Evolutionary conservation across 2,329 filamentous ascomycete species (phyloP).

Genomic region (Dendryphion nanum): DNA sequence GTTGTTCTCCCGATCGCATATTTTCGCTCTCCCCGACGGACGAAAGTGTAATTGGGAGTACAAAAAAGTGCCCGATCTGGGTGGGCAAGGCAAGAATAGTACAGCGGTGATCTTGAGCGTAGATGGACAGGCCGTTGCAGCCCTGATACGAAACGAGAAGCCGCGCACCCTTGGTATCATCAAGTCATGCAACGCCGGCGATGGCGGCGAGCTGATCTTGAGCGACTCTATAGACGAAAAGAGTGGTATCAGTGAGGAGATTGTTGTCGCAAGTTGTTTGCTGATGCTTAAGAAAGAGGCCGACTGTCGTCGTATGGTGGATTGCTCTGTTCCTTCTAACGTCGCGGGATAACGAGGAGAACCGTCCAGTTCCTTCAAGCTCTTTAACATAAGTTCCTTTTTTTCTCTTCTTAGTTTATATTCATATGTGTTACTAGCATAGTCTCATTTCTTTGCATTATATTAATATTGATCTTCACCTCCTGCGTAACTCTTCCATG

Average conservation of each 20-base stretch:
- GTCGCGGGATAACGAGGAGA: too few relatives aligned
- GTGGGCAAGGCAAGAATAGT: conserved; percentile 13
- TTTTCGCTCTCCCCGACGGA: conserved; percentile 50
- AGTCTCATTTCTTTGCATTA: too few relatives aligned
- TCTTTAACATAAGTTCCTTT: too few relatives aligned
- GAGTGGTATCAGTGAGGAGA: conserved; percentile 36
- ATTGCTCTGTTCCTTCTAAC: too few relatives aligned
- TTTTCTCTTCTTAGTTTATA: too few relatives aligned
- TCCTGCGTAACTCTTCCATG: too few relatives aligned
- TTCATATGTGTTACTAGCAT: too few relatives aligned
- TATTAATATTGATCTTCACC: too few relatives aligned
- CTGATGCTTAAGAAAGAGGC: conserved; percentile 66
- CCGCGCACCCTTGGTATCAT: conserved; percentile 42
- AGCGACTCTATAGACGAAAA: conserved; percentile 27
- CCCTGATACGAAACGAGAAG: conserved; percentile 41
- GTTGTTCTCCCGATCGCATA: conserved; percentile 48
- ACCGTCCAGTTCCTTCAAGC: too few relatives aligned
- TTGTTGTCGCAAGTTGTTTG: conserved; percentile 57
- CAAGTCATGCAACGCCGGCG: conserved; percentile 38
- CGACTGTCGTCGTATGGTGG: too few relatives aligned
- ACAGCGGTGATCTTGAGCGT: conserved; percentile 16
- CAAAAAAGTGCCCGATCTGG: conserved; percentile 17
- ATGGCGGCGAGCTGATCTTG: conserved; percentile 51
- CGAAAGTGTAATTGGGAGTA: conserved; percentile 57
- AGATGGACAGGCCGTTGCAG: conserved; percentile 33